phyloP scores from a whole-genome alignment of 2,329 filamentous ascomycete species.

The Aspergillus ochraceoroseus region DNA sequence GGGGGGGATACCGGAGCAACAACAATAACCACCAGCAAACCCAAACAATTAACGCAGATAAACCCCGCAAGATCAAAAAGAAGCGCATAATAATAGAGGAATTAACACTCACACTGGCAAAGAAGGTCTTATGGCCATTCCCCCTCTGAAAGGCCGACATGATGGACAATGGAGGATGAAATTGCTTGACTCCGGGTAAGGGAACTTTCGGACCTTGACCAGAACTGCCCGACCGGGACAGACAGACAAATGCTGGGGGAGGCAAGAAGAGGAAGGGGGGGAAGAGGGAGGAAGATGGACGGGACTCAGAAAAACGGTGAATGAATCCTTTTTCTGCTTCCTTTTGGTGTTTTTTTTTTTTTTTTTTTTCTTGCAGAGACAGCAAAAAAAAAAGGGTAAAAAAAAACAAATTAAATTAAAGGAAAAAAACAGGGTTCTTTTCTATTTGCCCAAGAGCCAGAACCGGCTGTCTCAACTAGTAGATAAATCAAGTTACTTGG shows the following conservation, averaged over 20 bases:
- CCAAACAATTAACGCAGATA: no score
- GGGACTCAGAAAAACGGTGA: neutral
- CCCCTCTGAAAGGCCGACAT: conserved; percentile 33
- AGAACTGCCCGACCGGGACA: conserved; percentile 17
- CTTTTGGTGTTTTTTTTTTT: neutral
- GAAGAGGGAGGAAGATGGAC: neutral
- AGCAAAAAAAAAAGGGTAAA: neutral
- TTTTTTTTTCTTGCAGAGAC: neutral
- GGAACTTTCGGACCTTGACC: conserved; percentile 17
- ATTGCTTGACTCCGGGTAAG: conserved; percentile 4
- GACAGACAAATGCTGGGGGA: conserved; percentile 3
- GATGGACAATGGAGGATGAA: conserved; percentile 13
- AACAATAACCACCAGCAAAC: no score
- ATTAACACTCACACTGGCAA: conserved; percentile 32
- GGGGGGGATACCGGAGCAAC: no score
- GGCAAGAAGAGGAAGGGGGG: conserved; percentile 4
- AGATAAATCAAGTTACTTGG: no score
- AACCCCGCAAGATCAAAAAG: neutral
- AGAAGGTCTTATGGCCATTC: conserved; percentile 35
- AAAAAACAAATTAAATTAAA: no score
- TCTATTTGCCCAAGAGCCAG: conserved; percentile 13
- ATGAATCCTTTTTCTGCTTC: conserved; percentile 1
- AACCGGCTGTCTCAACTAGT: conserved; percentile 23
- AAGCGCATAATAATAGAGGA: neutral
- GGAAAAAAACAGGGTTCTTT: neutral